Percentiles rank a stretch among this genome's conserved stretches.
Conservation (phyloP, 176 grass and related monocot genomes). For the Echinochloa phyllopogon region DNA sequence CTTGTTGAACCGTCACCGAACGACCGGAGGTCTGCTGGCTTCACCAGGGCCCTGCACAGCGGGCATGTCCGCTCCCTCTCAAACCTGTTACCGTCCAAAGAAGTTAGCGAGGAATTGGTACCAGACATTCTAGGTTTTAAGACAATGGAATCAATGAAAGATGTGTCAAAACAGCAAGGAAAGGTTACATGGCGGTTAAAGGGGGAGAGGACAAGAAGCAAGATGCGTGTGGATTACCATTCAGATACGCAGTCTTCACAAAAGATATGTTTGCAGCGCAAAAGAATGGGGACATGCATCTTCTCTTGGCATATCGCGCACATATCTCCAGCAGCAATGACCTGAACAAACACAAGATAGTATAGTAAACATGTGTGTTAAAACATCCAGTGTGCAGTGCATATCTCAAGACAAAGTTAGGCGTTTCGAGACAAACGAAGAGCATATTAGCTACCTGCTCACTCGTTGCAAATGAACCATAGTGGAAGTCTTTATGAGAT, state of each 20-base stretch:
- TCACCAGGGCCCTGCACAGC: constrained; percentile 87
- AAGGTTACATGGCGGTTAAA: background rate
- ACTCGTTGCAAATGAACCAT: constrained; percentile 83
- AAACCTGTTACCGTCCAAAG: constrained; percentile 58
- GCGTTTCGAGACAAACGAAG: background rate
- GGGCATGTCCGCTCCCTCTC: constrained; percentile 98
- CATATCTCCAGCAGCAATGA: constrained; percentile 74
- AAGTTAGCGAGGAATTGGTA: background rate
- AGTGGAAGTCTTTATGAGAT: constrained; percentile 88
- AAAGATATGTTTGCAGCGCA: constrained; percentile 88
- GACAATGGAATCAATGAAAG: background rate
- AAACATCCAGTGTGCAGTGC: constrained; percentile 19
- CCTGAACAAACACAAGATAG: constrained; percentile 46
- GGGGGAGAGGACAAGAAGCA: background rate
- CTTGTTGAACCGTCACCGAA: constrained; percentile 87
- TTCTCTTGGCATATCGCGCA: constrained; percentile 97
- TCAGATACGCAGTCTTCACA: constrained; percentile 94
- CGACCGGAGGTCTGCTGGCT: constrained; percentile 89
- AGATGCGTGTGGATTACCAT: constrained; percentile 50
- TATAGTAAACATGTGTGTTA: background rate
- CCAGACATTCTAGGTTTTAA: background rate
- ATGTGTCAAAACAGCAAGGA: background rate
- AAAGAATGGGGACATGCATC: constrained; percentile 81
- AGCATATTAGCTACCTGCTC: constrained; percentile 74
- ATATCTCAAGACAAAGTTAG: background rate